Evolutionary conservation across 768 basidiomycete species (phyloP).

Genomic region (Auriscalpium vulgare): DNA sequence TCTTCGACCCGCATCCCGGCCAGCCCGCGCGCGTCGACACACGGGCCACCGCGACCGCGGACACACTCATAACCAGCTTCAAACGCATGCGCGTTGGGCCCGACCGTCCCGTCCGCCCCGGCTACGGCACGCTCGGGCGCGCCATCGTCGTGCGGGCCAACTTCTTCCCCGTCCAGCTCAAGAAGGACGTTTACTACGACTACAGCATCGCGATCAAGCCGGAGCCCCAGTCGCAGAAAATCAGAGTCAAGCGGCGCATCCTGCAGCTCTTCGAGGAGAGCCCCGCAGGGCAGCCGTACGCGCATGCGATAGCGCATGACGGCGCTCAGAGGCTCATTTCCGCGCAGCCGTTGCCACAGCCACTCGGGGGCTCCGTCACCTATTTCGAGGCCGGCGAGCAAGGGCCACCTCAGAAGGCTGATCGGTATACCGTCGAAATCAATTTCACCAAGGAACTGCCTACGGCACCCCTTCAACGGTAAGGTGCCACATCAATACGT

Average conservation of each 20-base stretch:
- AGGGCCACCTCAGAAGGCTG: slow-evolving; percentile 27
- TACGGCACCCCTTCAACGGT: slow-evolving; percentile 25
- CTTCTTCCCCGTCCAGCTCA: slow-evolving; percentile 49
- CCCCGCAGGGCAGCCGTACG: slow-evolving; percentile 27
- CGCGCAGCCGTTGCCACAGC: slow-evolving; percentile 28
- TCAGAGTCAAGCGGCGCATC: slow-evolving; percentile 38
- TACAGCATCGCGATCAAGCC: slow-evolving; percentile 48
- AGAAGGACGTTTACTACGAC: slow-evolving; percentile 42
- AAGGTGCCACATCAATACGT: slow-evolving; percentile 12
- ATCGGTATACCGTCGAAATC: slow-evolving; percentile 33
- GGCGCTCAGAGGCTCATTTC: slow-evolving; percentile 35
- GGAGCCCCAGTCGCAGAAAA: slow-evolving; percentile 32
- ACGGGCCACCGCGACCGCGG: not conserved
- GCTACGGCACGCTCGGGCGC: slow-evolving; percentile 21
- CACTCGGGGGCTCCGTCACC: slow-evolving; percentile 24
- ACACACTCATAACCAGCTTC: slow-evolving; percentile 27
- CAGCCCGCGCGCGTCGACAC: slow-evolving; percentile 20
- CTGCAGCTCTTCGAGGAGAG: slow-evolving; percentile 45
- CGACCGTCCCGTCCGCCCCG: slow-evolving; percentile 12
- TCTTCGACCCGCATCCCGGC: slow-evolving; percentile 18
- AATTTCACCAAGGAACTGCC: slow-evolving; percentile 24
- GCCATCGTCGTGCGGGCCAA: slow-evolving; percentile 48
- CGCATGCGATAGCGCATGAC: slow-evolving; percentile 44
- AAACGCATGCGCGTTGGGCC: not conserved
- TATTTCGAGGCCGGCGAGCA: slow-evolving; percentile 35